Evolutionary conservation across 73 alveolate species (phyloP).

Genomic region (Stentor roeselii): DNA sequence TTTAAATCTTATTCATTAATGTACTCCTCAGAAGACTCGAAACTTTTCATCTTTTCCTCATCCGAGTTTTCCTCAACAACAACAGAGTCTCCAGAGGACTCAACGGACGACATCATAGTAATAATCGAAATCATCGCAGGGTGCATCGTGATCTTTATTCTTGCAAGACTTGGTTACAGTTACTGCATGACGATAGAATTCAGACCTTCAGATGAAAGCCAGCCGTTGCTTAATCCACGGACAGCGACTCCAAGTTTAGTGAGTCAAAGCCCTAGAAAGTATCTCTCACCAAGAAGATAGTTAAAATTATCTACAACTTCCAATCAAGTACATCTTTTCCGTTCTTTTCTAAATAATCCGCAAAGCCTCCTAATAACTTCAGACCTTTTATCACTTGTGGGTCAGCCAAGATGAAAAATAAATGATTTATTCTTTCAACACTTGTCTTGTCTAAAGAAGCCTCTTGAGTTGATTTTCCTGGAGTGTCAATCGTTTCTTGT

Average conservation of each 20-base stretch:
- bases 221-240: too few relatives aligned
- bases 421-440: not conserved
- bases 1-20: too few relatives aligned
- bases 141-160: not conserved
- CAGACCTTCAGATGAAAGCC: too few relatives aligned
- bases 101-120: not conserved
- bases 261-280: too few relatives aligned
- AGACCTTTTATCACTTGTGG: constrained; percentile 13
- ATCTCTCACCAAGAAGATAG: too few relatives aligned
- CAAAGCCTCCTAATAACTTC: constrained; percentile 19
- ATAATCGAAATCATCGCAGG: not conserved
- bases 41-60: too few relatives aligned
- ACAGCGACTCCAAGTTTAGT: too few relatives aligned
- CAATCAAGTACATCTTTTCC: constrained; percentile 1
- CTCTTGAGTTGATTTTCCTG: too few relatives aligned
- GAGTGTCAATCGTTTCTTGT: too few relatives aligned
- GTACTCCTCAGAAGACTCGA: too few relatives aligned
- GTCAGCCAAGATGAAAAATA: not conserved
- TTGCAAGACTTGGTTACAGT: not conserved
- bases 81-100: too few relatives aligned
- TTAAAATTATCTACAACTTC: not conserved
- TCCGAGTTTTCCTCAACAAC: too few relatives aligned
- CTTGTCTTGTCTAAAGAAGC: not conserved
- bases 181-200: not conserved
- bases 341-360: constrained; percentile 8